Conservation (phyloP, 2,329 filamentous ascomycete species). For the Triangularia verruculosa region DNA sequence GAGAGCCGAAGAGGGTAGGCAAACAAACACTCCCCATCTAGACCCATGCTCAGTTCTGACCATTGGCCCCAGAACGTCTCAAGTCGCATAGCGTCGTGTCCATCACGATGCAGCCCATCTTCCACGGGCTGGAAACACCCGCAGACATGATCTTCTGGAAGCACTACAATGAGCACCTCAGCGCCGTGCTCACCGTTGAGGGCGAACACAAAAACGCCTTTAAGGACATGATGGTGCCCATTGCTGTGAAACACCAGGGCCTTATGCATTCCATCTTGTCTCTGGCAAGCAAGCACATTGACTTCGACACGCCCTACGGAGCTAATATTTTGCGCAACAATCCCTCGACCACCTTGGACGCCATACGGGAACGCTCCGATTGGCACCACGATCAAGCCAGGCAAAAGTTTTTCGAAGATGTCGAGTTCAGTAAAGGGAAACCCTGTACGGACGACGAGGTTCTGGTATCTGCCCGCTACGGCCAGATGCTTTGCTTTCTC, state of each 20-base stretch:
- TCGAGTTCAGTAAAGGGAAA: constrained; percentile 46
- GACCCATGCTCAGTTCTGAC: constrained; percentile 10
- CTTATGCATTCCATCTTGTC: constrained; percentile 90
- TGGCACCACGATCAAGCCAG: constrained; percentile 56
- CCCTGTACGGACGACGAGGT: constrained; percentile 38
- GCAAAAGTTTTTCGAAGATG: constrained; percentile 47
- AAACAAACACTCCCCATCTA: constrained; percentile 6
- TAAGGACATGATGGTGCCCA: constrained; percentile 76
- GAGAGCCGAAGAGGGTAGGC: constrained; percentile 64
- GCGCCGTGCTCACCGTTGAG: constrained; percentile 77
- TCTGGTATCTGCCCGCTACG: constrained; percentile 55
- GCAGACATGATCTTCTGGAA: constrained; percentile 79
- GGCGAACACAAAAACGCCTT: constrained; percentile 81
- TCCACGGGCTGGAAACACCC: constrained; percentile 75
- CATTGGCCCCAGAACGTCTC: constrained; percentile 39
- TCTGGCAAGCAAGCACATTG: constrained; percentile 74
- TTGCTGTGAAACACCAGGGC: constrained; percentile 74
- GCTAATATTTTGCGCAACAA: constrained; percentile 50
- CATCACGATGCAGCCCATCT: constrained; percentile 62
- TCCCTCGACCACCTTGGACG: constrained; percentile 44
- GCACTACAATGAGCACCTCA: constrained; percentile 77
- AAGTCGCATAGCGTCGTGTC: constrained; percentile 48
- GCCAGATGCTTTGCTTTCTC: constrained; percentile 61
- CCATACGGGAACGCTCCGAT: constrained; percentile 49
- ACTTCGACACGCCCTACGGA: constrained; percentile 57